Conservation (phyloP, 371 early-diverging fungal species). For the Synchytrium microbalum region DNA sequence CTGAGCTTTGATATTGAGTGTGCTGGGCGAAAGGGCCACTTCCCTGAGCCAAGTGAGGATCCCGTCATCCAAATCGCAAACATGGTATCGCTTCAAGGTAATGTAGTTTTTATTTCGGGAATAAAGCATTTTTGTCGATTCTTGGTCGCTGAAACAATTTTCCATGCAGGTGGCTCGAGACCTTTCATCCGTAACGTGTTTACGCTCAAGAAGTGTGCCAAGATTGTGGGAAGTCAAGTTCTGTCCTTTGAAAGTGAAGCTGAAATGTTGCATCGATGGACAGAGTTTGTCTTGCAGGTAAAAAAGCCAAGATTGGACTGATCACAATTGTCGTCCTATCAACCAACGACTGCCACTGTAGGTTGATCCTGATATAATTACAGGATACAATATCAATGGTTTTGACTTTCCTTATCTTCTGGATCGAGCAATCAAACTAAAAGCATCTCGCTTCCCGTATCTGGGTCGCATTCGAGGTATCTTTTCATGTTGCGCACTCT, state of each 20-base stretch:
- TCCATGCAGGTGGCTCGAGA: conserved; percentile 52
- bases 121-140: conserved; percentile 16
- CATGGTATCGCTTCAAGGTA: conserved; percentile 81
- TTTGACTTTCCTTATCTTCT: conserved; percentile 98
- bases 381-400: conserved; percentile 98
- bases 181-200: conserved; percentile 93
- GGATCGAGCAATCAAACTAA: conserved; percentile 83
- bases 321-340: neutral
- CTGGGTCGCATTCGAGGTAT: conserved; percentile 74
- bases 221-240: conserved; percentile 91
- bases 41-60: conserved; percentile 90
- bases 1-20: conserved; percentile 99
- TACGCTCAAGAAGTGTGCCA: conserved; percentile 79
- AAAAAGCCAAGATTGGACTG: neutral
- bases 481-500: neutral
- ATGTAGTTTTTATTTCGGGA: neutral
- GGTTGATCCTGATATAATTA: conserved; percentile 96
- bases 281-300: conserved; percentile 69
- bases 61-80: conserved; percentile 99
- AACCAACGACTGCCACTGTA: conserved; percentile 25
- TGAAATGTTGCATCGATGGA: conserved; percentile 82
- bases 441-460: conserved; percentile 67
- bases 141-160: conserved; percentile 14
- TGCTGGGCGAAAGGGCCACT: conserved; percentile 92
- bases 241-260: conserved; percentile 76